phyloP scores from a whole-genome alignment of 257 asterid genomes.

The Ajuga chamaepitys region DNA sequence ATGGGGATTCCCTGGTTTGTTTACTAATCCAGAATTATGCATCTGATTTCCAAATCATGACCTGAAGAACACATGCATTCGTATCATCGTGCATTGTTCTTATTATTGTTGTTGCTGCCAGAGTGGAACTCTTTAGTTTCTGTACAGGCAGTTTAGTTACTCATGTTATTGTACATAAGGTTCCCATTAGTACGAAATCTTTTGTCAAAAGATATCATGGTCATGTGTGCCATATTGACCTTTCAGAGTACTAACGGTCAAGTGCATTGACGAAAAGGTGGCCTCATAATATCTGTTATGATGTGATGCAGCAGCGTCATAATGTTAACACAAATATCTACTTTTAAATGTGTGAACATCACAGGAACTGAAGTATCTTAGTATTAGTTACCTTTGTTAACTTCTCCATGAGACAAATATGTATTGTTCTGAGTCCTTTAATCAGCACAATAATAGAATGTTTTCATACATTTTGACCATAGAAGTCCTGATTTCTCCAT shows the following conservation, averaged over 20 bases:
- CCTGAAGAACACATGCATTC: background rate
- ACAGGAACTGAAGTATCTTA: background rate
- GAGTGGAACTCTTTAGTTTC: background rate
- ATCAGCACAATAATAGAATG: background rate
- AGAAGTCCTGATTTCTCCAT: background rate
- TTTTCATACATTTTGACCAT: background rate
- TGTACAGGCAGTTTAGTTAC: background rate
- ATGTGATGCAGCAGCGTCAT: background rate
- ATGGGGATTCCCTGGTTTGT: constrained; percentile 78
- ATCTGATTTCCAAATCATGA: background rate
- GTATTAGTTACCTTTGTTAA: background rate
- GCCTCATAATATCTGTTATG: no score
- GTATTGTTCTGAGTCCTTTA: background rate
- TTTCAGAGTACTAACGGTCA: background rate
- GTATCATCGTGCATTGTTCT: background rate
- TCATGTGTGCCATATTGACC: background rate
- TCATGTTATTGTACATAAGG: background rate
- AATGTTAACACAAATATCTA: background rate
- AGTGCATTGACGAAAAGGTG: background rate
- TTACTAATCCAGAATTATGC: constrained; percentile 6
- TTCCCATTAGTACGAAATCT: background rate
- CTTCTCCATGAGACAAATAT: background rate
- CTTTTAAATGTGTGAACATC: background rate
- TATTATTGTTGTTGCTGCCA: background rate
- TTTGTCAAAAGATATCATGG: background rate